Conservation (phyloP, 1,284 basidiomycete genomes). For the Somion occarium region DNA sequence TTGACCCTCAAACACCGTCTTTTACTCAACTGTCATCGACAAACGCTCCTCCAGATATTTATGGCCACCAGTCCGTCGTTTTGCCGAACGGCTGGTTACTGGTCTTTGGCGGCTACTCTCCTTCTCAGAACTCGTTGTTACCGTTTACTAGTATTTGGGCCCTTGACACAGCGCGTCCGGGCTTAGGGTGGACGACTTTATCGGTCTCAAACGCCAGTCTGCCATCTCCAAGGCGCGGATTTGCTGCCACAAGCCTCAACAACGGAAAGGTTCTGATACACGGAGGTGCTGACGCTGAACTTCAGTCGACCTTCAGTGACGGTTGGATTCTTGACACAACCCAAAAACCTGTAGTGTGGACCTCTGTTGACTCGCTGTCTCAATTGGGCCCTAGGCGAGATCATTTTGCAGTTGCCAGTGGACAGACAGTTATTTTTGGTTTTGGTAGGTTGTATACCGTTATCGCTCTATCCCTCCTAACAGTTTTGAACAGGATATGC, state of each 20-base stretch:
- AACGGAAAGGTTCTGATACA: slow-evolving; percentile 65
- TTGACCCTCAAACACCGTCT: slow-evolving; percentile 43
- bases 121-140: slow-evolving; percentile 42
- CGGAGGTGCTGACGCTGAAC: slow-evolving; percentile 64
- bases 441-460: slow-evolving; percentile 54
- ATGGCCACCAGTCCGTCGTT: slow-evolving; percentile 67
- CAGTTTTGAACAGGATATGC: slow-evolving; percentile 46
- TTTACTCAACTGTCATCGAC: slow-evolving; percentile 54
- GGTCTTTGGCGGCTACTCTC: slow-evolving; percentile 72
- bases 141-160: slow-evolving; percentile 59
- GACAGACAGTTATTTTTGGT: slow-evolving; percentile 64
- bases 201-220: slow-evolving; percentile 34
- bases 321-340: slow-evolving; percentile 72
- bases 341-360: slow-evolving; percentile 54
- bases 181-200: slow-evolving; percentile 47
- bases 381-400: slow-evolving; percentile 61
- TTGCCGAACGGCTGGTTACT: slow-evolving; percentile 64
- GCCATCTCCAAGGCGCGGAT: slow-evolving; percentile 64
- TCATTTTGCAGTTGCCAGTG: slow-evolving; percentile 64
- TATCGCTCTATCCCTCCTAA: neutral
- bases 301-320: slow-evolving; percentile 57
- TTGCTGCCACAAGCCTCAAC: slow-evolving; percentile 53
- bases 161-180: slow-evolving; percentile 52
- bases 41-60: slow-evolving; percentile 60
- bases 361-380: slow-evolving; percentile 42